Base-by-base conservation (phyloP, 192 early-diverging fungal genomes). In the Rhizophlyctis rosea region DNA sequence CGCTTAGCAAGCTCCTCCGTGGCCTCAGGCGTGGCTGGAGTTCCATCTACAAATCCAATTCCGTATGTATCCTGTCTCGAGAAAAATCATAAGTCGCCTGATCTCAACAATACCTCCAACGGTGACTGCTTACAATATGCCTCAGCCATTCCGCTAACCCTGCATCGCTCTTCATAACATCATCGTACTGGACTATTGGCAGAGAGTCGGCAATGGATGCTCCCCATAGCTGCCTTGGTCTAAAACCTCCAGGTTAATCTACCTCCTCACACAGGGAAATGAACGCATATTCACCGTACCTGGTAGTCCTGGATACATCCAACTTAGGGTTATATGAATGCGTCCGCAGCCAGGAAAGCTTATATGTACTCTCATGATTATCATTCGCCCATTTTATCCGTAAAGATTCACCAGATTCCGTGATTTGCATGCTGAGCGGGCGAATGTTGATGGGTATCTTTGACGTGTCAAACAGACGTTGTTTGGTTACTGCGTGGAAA, bases 401-500 rank as follows among this genome's bases (percentile, higher is more conserved):
- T 32, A 79, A 24, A 14, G 54, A n/a, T 24, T 25, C 69, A 27
- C 79, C 76, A 1, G 73, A 68, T 4, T 34, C 32, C 0, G 68
- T 70, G 16, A 79, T 65, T 9, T 72, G 31, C 21, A 83, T 68
- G 3, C 61, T 54, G 14, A 59, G 66, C 16, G 85, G 79, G 32
- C 65, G 59, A 31, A 88, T 84, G 57, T 85, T 71, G 30, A 73
- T 55, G n/a, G 85, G 85, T 47, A 90, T 80, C 47, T 75, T 61
- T 23, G 33, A 55, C 3, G 91, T 92, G 62, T 89, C 77, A 14
- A 90, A 60, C 14, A 92, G 75, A 11, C 91, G 72, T 66, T 93
- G 91, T 47, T 87, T 88, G 0, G 91, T 92, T 16, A 83, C 66
- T 3, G 77, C 64, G 50, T 92, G 91, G 67, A 82, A 93, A 63